Evolutionary conservation across 768 basidiomycete genomes (phyloP).

Genomic region (Exsudoporus frostii): DNA sequence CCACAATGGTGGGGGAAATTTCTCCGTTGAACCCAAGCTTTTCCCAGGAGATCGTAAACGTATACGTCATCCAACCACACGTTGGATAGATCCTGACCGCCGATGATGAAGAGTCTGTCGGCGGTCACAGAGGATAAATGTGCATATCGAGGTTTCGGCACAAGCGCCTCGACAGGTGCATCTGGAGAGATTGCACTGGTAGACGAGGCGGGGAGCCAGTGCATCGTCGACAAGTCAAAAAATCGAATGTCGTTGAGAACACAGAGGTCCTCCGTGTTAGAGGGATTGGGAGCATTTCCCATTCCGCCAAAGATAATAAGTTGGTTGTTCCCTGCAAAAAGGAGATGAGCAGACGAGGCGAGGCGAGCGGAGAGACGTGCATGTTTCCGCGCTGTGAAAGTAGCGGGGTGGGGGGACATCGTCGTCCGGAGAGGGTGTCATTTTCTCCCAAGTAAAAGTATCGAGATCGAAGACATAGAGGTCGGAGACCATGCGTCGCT

Average conservation of each 20-base stretch:
- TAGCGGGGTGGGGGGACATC: slow-evolving; percentile 81
- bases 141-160: slow-evolving; percentile 88
- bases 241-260: slow-evolving; percentile 93
- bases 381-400: slow-evolving; percentile 90
- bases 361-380: slow-evolving; percentile 36
- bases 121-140: slow-evolving; percentile 88
- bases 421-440: slow-evolving; percentile 59
- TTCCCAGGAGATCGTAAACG: slow-evolving; percentile 74
- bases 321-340: slow-evolving; percentile 68
- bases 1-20: slow-evolving; percentile 93
- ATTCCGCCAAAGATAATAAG: slow-evolving; percentile 95
- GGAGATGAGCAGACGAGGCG: slow-evolving; percentile 11
- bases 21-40: slow-evolving; percentile 76
- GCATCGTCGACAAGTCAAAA: slow-evolving; percentile 68
- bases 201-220: slow-evolving; percentile 60
- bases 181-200: slow-evolving; percentile 31
- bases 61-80: slow-evolving; percentile 93
- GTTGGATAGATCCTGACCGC: slow-evolving; percentile 92
- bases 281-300: slow-evolving; percentile 73
- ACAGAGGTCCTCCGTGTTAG: slow-evolving; percentile 75
- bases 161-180: slow-evolving; percentile 43
- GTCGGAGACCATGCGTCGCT: slow-evolving; percentile 85
- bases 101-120: slow-evolving; percentile 85
- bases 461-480: slow-evolving; percentile 87
- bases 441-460: slow-evolving; percentile 75